Conservation (phyloP, 352 stramenopile genomes). For the Pythium volutum region DNA sequence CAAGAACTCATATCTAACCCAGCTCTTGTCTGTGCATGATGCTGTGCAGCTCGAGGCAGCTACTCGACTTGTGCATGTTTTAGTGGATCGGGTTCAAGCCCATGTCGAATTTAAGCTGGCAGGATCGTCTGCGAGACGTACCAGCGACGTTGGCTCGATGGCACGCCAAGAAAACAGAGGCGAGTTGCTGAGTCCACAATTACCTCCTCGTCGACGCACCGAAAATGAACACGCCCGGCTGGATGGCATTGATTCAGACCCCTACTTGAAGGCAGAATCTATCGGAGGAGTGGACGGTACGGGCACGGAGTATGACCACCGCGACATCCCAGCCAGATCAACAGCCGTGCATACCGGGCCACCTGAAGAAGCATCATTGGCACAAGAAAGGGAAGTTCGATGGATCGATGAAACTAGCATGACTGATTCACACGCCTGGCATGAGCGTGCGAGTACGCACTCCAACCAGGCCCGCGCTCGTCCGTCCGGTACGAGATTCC, state of each 20-base stretch:
- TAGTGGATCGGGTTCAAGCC: conserved; percentile 50
- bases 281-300: neutral
- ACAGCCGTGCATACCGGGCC: neutral
- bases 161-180: neutral
- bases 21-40: neutral
- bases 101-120: conserved; percentile 48
- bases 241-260: neutral
- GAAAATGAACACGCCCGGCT: neutral
- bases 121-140: neutral
- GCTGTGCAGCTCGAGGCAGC: conserved; percentile 39
- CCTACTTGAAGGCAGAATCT: conserved; percentile 4
- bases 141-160: neutral
- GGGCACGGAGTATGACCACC: neutral
- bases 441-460: neutral
- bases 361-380: neutral
- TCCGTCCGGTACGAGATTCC: neutral
- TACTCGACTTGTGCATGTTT: conserved; percentile 32
- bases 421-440: neutral
- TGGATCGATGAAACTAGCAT: neutral
- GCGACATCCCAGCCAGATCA: neutral
- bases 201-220: neutral
- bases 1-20: neutral
- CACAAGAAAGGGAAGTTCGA: neutral
- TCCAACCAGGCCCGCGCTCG: neutral
- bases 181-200: neutral